A percentile compares a stretch with the other conserved stretches of the same genome.
Evolutionary conservation across 495 filamentous ascomycete genomes (phyloP).

Genomic region (Hapsidospora chrysogenum): DNA sequence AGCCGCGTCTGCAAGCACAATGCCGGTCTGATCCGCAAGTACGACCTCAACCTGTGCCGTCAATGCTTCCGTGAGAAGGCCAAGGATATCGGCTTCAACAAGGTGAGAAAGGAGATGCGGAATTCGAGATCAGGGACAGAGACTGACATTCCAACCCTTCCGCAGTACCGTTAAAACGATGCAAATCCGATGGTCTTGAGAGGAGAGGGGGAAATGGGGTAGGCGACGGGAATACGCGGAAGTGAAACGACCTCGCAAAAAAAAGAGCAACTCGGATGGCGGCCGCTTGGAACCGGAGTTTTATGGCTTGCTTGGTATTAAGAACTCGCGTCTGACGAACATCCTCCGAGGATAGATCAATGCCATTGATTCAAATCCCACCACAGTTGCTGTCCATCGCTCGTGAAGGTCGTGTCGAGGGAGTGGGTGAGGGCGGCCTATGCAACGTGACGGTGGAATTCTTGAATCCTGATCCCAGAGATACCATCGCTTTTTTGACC

Average conservation of each 20-base stretch:
- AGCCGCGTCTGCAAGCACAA: slow-evolving; percentile 93
- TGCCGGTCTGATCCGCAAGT: slow-evolving; percentile 96
- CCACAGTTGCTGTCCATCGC: too few relatives aligned
- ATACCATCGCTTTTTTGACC: too few relatives aligned
- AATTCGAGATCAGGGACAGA: neutral
- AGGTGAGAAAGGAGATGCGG: slow-evolving; percentile 40
- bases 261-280: slow-evolving; percentile 3
- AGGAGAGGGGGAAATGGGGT: neutral
- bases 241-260: slow-evolving; percentile 1
- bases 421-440: neutral
- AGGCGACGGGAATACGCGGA: neutral
- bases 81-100: slow-evolving; percentile 89
- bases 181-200: too few relatives aligned
- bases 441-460: too few relatives aligned
- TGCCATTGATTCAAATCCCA: slow-evolving; percentile 5
- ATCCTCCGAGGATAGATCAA: slow-evolving; percentile 5
- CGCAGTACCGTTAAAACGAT: slow-evolving; percentile 4
- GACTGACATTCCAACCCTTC: neutral
- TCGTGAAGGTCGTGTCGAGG: too few relatives aligned
- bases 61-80: slow-evolving; percentile 99
- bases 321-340: slow-evolving; percentile 3
- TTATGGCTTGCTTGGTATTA: slow-evolving; percentile 1
- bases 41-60: slow-evolving; percentile 98
- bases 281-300: slow-evolving; percentile 5
- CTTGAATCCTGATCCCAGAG: too few relatives aligned